These are phyloP conservation scores for Apiotrichum siamense DNA, from an alignment of 1,284 basidiomycete genomes.

Conservation along the genomic window DNA sequence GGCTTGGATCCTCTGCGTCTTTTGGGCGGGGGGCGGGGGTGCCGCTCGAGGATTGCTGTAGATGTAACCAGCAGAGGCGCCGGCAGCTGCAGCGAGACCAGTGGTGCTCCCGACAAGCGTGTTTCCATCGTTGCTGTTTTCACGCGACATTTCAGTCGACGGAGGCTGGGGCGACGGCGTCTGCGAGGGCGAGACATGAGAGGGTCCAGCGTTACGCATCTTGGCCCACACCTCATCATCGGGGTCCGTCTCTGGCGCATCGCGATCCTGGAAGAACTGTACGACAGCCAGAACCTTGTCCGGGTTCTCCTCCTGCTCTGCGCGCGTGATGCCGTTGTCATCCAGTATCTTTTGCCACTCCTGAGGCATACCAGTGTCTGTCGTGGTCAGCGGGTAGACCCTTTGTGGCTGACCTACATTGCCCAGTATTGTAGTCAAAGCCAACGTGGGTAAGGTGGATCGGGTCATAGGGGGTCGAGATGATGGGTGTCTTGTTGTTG, in stretches of 20 bases:
- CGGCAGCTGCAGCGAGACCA: not conserved
- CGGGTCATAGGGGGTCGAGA: slow-evolving; percentile 97
- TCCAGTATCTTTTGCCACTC: slow-evolving; percentile 98
- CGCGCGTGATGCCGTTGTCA: slow-evolving; percentile 89
- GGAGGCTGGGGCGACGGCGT: slow-evolving; percentile 15
- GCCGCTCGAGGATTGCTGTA: slow-evolving; percentile 14
- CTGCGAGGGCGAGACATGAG: slow-evolving; percentile 17
- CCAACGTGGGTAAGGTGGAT: slow-evolving; percentile 99
- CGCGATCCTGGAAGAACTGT: slow-evolving; percentile 64
- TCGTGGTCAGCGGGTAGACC: slow-evolving; percentile 3
- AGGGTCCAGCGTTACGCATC: slow-evolving; percentile 51
- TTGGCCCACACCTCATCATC: slow-evolving; percentile 67
- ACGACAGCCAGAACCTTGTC: slow-evolving; percentile 98
- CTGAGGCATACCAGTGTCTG: slow-evolving; percentile 85
- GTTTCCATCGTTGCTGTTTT: slow-evolving; percentile 36
- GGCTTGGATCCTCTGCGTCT: slow-evolving; percentile 8
- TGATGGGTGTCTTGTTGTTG: slow-evolving; percentile 57
- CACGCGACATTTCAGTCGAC: slow-evolving; percentile 38
- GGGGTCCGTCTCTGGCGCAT: slow-evolving; percentile 46
- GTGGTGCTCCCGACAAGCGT: not conserved
- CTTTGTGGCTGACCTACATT: slow-evolving; percentile 53
- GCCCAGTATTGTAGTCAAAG: slow-evolving; percentile 97
- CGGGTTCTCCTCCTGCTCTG: slow-evolving; percentile 95
- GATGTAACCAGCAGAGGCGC: not conserved
- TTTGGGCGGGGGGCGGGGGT: slow-evolving; percentile 10